These are phyloP conservation scores for Licmophora abbreviata DNA, from an alignment of 108 stramenopile genomes.

Conservation along the genomic window DNA sequence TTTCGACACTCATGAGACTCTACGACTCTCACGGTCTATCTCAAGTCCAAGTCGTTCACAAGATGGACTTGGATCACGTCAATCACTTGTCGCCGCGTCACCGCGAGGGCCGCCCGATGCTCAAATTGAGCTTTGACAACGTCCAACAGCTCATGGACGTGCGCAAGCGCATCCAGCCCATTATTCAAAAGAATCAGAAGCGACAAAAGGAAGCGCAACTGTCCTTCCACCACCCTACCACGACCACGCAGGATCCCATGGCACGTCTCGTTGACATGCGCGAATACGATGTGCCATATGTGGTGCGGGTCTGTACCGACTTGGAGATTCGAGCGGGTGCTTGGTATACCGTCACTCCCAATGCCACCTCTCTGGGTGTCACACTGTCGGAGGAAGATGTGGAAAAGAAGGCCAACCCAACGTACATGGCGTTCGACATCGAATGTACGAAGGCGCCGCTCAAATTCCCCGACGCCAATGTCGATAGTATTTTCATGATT, in stretches of 20 bases:
- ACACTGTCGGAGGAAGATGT: conserved; percentile 71
- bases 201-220: conserved; percentile 10
- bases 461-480: conserved; percentile 95
- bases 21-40: conserved; percentile 50
- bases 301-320: conserved; percentile 88
- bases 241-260: conserved; percentile 44
- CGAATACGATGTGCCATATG: conserved; percentile 97
- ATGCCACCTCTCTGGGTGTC: conserved; percentile 28
- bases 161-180: conserved; percentile 36
- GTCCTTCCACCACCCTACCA: conserved; percentile 8
- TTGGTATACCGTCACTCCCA: conserved; percentile 88
- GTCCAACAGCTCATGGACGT: conserved; percentile 70
- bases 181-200: conserved; percentile 33
- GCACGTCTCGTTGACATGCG: conserved; percentile 73
- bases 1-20: conserved; percentile 55
- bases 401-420: conserved; percentile 89
- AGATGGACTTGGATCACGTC: conserved; percentile 61
- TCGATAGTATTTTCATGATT: conserved; percentile 98
- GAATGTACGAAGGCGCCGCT: conserved; percentile 98
- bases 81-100: conserved; percentile 57
- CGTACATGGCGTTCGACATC: conserved; percentile 96
- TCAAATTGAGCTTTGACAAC: conserved; percentile 70
- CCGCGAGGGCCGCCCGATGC: conserved; percentile 37
- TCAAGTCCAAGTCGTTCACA: conserved; percentile 54
- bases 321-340: conserved; percentile 88